A percentile compares a stretch with the other conserved stretches of the same genome.
Evolutionary conservation across 305 asterid species (phyloP).

Genomic region (Ilex paraguariensis): DNA sequence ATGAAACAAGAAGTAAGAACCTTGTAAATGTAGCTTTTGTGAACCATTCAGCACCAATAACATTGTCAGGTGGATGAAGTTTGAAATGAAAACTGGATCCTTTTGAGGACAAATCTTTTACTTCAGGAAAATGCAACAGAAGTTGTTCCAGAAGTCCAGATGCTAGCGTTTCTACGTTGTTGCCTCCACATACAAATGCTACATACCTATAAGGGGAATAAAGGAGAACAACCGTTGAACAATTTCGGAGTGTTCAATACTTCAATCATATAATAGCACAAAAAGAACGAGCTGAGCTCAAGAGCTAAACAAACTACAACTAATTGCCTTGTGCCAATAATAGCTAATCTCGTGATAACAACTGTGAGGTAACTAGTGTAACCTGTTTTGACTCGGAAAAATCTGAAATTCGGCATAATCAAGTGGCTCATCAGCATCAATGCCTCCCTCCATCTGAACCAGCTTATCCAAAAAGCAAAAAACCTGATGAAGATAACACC

Average conservation of each 20-base stretch:
- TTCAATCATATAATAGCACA: not conserved
- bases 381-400: slow-evolving; percentile 76
- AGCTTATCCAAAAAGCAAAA: slow-evolving; percentile 14
- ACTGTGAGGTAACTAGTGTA: slow-evolving; percentile 1
- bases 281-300: not conserved
- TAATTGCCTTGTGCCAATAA: too few species aligned
- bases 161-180: slow-evolving; percentile 48
- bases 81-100: slow-evolving; percentile 56
- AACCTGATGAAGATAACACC: slow-evolving; percentile 17
- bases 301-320: not conserved
- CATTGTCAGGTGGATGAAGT: slow-evolving; percentile 44
- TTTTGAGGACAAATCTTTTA: slow-evolving; percentile 47
- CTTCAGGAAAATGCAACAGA: slow-evolving; percentile 52
- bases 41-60: slow-evolving; percentile 58
- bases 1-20: slow-evolving; percentile 20
- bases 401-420: slow-evolving; percentile 70
- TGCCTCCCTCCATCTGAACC: slow-evolving; percentile 49
- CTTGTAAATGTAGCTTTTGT: slow-evolving; percentile 69
- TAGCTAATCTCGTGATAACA: too few species aligned
- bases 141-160: slow-evolving; percentile 78
- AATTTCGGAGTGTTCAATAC: not conserved
- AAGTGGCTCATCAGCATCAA: slow-evolving; percentile 39
- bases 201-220: slow-evolving; percentile 56
- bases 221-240: not conserved
- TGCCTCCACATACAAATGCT: slow-evolving; percentile 40